A percentile compares a stretch with the other conserved stretches of the same genome.
phyloP scores from a whole-genome alignment of 2,329 filamentous ascomycete genomes.

The Penicillium sp. region DNA sequence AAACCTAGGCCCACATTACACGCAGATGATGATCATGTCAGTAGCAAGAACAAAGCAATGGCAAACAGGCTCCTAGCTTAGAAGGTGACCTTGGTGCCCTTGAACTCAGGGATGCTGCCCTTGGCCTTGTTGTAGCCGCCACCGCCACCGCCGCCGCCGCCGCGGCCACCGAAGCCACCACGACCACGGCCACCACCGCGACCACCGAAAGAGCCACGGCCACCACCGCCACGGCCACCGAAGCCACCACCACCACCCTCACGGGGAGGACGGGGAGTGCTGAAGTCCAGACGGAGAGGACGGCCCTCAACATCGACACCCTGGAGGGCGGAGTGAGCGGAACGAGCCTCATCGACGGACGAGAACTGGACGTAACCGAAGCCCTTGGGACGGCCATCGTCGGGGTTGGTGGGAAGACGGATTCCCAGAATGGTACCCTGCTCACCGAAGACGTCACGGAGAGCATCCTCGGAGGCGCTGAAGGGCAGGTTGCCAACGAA shows the following conservation, averaged over 20 bases:
- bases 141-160: constrained; percentile 49
- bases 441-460: constrained; percentile 76
- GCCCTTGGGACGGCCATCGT: constrained; percentile 84
- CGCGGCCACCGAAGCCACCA: constrained; percentile 56
- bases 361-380: constrained; percentile 89
- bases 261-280: constrained; percentile 66
- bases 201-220: constrained; percentile 50
- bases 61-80: constrained; percentile 37
- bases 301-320: constrained; percentile 76
- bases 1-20: constrained; percentile 31
- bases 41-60: constrained; percentile 7
- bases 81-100: constrained; percentile 82
- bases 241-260: constrained; percentile 56
- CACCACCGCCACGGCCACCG: constrained; percentile 45
- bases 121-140: constrained; percentile 57
- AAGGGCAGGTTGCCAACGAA: constrained; percentile 93
- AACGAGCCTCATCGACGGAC: constrained; percentile 81
- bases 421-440: constrained; percentile 76
- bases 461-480: constrained; percentile 75
- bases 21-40: constrained; percentile 21
- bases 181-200: constrained; percentile 56
- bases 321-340: constrained; percentile 72
- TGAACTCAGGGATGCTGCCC: constrained; percentile 68
- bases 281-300: constrained; percentile 81
- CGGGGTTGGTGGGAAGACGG: constrained; percentile 85